phyloP scores from a whole-genome alignment of 2,329 filamentous ascomycete species.

The Alternaria sp. region DNA sequence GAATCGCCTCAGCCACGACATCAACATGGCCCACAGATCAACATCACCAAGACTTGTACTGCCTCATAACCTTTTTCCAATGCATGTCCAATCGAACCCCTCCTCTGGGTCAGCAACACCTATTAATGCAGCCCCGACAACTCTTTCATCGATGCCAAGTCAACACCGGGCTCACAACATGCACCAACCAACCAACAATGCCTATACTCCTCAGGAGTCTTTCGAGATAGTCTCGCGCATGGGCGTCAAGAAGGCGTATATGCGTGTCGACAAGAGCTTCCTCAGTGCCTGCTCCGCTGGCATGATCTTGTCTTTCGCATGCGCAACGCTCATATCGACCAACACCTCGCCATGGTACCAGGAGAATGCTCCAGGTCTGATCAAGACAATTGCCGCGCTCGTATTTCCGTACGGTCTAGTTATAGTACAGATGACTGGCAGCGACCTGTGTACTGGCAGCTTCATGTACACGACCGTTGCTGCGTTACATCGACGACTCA shows the following conservation, averaged over 20 bases:
- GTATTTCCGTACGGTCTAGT: slow-evolving; percentile 47
- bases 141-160: not conserved
- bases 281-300: slow-evolving; percentile 60
- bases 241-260: slow-evolving; percentile 60
- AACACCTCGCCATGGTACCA: slow-evolving; percentile 19
- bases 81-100: not conserved
- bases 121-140: not conserved
- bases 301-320: slow-evolving; percentile 58
- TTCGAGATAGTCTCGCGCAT: slow-evolving; percentile 58
- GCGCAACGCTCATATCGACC: slow-evolving; percentile 14
- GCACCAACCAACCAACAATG: slow-evolving; percentile 26
- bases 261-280: slow-evolving; percentile 60
- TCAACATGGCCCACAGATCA: not conserved
- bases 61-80: not conserved
- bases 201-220: slow-evolving; percentile 57
- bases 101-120: slow-evolving; percentile 1
- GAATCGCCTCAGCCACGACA: not conserved
- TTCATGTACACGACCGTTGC: slow-evolving; percentile 28
- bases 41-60: slow-evolving; percentile 1
- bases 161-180: not conserved
- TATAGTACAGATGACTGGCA: slow-evolving; percentile 41
- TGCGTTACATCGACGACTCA: slow-evolving; percentile 32
- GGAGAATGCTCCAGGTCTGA: slow-evolving; percentile 30
- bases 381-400: slow-evolving; percentile 36
- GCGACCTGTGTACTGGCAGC: slow-evolving; percentile 42